phyloP scores from a whole-genome alignment of 1,284 basidiomycete genomes.

The Macrocybe sp. region DNA sequence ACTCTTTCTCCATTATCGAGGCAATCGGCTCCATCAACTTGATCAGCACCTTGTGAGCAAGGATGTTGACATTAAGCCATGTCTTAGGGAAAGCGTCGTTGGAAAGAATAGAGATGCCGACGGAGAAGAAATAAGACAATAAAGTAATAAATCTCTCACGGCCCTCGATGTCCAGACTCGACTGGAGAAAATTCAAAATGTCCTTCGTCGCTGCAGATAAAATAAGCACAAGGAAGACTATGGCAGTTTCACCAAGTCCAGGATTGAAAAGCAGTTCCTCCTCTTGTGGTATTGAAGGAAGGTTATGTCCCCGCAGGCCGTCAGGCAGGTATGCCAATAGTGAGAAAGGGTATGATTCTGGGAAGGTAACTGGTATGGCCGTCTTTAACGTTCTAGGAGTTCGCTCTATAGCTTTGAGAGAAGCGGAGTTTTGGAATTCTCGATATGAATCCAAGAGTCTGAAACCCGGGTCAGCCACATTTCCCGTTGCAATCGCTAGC shows the following conservation, averaged over 20 bases:
- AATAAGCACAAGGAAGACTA: conserved; percentile 81
- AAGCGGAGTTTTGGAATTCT: conserved; percentile 72
- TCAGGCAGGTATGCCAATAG: conserved; percentile 68
- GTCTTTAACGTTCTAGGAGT: conserved; percentile 59
- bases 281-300: conserved; percentile 34
- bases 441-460: conserved; percentile 85
- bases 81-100: conserved; percentile 88
- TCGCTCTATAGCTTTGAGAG: conserved; percentile 66
- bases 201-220: conserved; percentile 77
- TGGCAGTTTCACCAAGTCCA: conserved; percentile 81
- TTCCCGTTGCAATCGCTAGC: conserved; percentile 12
- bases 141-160: conserved; percentile 70
- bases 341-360: conserved; percentile 91
- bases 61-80: conserved; percentile 91
- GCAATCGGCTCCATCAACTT: conserved; percentile 86
- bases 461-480: conserved; percentile 3
- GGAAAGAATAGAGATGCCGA: conserved; percentile 78
- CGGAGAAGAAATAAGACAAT: conserved; percentile 77
- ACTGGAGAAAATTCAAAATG: conserved; percentile 76
- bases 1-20: conserved; percentile 73
- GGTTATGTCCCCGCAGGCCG: conserved; percentile 39
- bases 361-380: conserved; percentile 80
- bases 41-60: conserved; percentile 85
- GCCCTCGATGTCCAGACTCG: conserved; percentile 83
- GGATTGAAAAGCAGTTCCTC: conserved; percentile 63